Base-by-base conservation (phyloP, 768 basidiomycete species). In the Suillus subaureus region DNA sequence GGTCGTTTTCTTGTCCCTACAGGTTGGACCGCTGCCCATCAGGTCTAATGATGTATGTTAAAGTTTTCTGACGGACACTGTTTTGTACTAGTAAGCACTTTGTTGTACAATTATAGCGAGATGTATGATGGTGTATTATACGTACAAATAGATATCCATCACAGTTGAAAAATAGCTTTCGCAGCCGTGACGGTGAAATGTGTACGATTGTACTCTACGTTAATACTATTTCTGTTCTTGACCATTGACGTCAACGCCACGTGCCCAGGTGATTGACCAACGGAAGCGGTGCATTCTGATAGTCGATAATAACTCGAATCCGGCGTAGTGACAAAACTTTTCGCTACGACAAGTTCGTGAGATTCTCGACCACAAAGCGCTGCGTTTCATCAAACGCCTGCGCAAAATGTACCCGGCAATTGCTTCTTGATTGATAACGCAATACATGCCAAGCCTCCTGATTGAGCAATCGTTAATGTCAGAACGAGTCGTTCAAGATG, bases 241-340 rank as follows among this genome's bases (percentile, higher is more conserved):
- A 9, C 1, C 15, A 12, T 45, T 7, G n/a, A 26, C 7, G n/a
- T 56, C 54, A 18, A 39, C 15, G n/a, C 8, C 28, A 18, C 21
- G 13, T 18, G 9, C 2, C 2, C 9, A 18, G 4, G 52, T 12
- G 52, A 55, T 33, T 54, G 6, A 33, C 28, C 31, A 54, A 11
- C 31, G 54, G 11, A 60, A 12, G 11, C 6, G 11, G 26, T 60
- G 26, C 18, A 60, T 60, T 21, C 23, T 28, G 26, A 26, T 40
- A 16, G 16, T 58, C 39, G 58, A 42, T 60, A 60, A 60, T 13
- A 60, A 28, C 39, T 40, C 39, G 58, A 60, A 60, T 60, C 58
- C 39, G 39, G 18, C 57, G 57, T 58, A 58, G 57, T 28, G 57
- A 58, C 37, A 1, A 40, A 40, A 28, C 5, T 28, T 58, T 23